Evolutionary conservation across 176 grass and related monocot species (phyloP).

Genomic region (Lolium multiflorum): DNA sequence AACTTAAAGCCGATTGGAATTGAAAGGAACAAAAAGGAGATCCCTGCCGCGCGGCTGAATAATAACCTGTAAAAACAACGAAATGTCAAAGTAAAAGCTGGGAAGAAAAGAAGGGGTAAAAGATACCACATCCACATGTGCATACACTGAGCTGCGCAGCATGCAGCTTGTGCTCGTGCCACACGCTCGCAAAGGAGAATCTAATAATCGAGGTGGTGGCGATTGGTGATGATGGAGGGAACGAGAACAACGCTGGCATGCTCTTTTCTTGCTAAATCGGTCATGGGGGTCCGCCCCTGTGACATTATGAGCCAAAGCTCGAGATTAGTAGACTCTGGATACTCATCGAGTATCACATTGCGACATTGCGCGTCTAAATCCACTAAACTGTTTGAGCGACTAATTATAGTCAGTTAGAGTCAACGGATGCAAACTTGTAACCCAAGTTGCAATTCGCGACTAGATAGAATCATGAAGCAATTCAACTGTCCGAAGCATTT

Average conservation of each 20-base stretch:
- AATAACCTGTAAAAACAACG: not conserved
- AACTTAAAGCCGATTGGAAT: slow-evolving; percentile 19
- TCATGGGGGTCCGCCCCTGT: not conserved
- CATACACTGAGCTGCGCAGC: not conserved
- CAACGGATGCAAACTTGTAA: too few species aligned
- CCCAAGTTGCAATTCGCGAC: too few species aligned
- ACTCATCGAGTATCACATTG: too few species aligned
- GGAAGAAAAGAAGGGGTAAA: not conserved
- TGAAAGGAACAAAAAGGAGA: slow-evolving; percentile 22
- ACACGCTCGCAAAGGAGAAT: slow-evolving; percentile 28
- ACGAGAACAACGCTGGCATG: not conserved
- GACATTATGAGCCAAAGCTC: not conserved
- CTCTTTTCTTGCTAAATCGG: not conserved
- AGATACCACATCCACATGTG: slow-evolving; percentile 1
- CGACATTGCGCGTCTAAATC: too few species aligned
- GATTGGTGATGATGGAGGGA: not conserved
- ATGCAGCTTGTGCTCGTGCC: slow-evolving; percentile 4
- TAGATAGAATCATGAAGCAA: too few species aligned
- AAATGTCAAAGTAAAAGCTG: slow-evolving; percentile 16
- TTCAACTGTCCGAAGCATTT: too few species aligned
- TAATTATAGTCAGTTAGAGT: too few species aligned
- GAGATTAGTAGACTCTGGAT: not conserved
- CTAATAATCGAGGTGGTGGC: not conserved
- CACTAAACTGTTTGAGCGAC: too few species aligned
- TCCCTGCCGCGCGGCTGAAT: not conserved